A percentile compares a stretch with the other conserved stretches of the same genome.
These are phyloP conservation scores for Diutina sp. DNA, from an alignment of 1,139 yeast species.

Conservation along the genomic window DNA sequence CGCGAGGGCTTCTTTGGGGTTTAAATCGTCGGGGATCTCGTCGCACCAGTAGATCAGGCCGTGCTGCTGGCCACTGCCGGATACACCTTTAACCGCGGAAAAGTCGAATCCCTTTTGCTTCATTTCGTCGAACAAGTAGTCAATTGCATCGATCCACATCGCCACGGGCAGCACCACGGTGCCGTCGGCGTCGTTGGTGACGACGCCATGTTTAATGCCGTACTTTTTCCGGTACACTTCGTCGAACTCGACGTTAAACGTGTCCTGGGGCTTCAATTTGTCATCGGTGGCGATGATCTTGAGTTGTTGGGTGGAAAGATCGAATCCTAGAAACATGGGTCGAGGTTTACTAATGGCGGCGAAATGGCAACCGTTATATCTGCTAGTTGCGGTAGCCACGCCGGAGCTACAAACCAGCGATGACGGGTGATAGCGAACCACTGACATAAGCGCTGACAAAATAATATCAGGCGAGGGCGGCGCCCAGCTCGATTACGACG, in stretches of 20 bases:
- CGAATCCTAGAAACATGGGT: slow-evolving; percentile 53
- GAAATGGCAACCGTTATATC: neutral
- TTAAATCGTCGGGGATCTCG: slow-evolving; percentile 28
- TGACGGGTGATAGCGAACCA: neutral
- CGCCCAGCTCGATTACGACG: neutral
- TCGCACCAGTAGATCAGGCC: slow-evolving; percentile 77
- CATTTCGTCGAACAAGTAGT: slow-evolving; percentile 47
- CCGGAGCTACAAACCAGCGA: neutral
- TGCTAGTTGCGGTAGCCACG: neutral
- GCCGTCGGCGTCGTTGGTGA: slow-evolving; percentile 34
- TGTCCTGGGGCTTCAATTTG: slow-evolving; percentile 36
- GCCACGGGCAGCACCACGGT: slow-evolving; percentile 68
- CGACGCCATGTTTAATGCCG: slow-evolving; percentile 61
- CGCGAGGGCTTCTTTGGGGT: slow-evolving; percentile 11
- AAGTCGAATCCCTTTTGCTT: slow-evolving; percentile 42
- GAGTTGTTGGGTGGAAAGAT: slow-evolving; percentile 81
- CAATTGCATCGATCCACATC: slow-evolving; percentile 84
- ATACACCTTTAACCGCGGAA: slow-evolving; percentile 47
- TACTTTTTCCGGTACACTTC: slow-evolving; percentile 41
- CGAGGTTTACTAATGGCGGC: neutral
- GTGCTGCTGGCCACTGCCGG: slow-evolving; percentile 90
- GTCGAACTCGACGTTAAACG: slow-evolving; percentile 66
- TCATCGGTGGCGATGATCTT: slow-evolving; percentile 59
- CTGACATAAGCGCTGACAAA: neutral
- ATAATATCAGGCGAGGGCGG: neutral